Evolutionary conservation across 768 basidiomycete genomes (phyloP).

Genomic region (Crassisporium funariophilum): DNA sequence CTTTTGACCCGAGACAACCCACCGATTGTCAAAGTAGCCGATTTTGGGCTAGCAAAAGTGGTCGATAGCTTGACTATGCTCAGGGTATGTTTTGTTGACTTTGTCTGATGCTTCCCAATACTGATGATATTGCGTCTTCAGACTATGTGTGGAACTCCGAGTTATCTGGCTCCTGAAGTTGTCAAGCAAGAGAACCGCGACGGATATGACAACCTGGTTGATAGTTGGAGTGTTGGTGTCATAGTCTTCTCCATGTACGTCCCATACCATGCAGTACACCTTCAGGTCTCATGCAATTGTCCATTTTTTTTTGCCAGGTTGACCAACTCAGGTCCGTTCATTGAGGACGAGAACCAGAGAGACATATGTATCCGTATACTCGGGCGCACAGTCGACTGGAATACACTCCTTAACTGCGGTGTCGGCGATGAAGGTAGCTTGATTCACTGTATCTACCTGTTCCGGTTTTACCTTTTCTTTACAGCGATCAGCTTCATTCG

Average conservation of each 20-base stretch:
- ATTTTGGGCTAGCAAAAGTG: conserved; percentile 96
- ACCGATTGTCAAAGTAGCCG: conserved; percentile 85
- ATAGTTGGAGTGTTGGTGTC: conserved; percentile 96
- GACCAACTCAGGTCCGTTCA: conserved; percentile 77
- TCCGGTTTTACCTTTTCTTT: conserved; percentile 7
- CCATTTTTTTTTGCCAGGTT: conserved; percentile 49
- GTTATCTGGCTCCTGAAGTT: conserved; percentile 93
- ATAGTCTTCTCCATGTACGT: conserved; percentile 89
- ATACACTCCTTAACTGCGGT: conserved; percentile 37
- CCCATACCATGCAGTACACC: no score
- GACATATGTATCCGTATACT: conserved; percentile 65
- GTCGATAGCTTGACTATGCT: conserved; percentile 79
- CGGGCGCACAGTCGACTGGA: conserved; percentile 65
- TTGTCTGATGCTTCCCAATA: background rate
- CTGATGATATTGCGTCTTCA: conserved; percentile 26
- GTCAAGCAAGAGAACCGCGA: conserved; percentile 61
- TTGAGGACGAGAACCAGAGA: conserved; percentile 65
- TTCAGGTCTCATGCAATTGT: conserved; percentile 1
- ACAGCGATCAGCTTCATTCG: conserved; percentile 69
- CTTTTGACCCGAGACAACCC: conserved; percentile 74
- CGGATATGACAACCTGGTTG: conserved; percentile 88
- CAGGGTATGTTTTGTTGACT: conserved; percentile 46
- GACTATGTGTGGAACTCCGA: conserved; percentile 97
- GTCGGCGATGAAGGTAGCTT: conserved; percentile 49
- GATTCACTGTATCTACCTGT: background rate